These are phyloP conservation scores for Dryadomyces sulphureus DNA, from an alignment of 2,329 filamentous ascomycete species.

Conservation along the genomic window DNA sequence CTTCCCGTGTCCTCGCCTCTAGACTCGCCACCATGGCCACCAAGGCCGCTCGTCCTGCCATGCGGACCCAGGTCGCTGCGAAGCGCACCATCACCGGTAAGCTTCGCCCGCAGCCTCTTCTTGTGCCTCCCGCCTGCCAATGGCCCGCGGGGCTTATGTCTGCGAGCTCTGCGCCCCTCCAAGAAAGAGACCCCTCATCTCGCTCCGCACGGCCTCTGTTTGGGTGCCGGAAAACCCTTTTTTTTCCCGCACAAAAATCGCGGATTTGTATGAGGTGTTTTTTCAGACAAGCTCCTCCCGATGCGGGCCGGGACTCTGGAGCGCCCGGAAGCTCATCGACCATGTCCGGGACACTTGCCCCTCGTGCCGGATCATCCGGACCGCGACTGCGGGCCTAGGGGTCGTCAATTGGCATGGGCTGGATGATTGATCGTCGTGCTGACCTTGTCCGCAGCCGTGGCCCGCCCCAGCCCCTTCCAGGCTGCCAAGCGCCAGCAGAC, in stretches of 20 bases:
- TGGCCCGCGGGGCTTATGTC: too few species aligned
- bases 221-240: neutral
- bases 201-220: neutral
- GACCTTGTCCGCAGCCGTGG: constrained; percentile 29
- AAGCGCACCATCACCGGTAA: constrained; percentile 67
- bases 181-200: too few species aligned
- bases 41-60: constrained; percentile 65
- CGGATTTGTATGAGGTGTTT: constrained; percentile 3
- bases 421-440: constrained; percentile 4
- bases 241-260: neutral
- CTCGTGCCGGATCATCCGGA: constrained; percentile 4
- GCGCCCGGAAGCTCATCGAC: too few species aligned
- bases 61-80: constrained; percentile 50
- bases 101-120: constrained; percentile 16
- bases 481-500: constrained; percentile 62
- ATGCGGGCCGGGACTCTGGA: too few species aligned
- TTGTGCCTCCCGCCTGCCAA: neutral
- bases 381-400: neutral
- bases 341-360: neutral
- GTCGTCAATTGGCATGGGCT: neutral
- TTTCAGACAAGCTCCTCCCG: constrained; percentile 2
- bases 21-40: constrained; percentile 63
- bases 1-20: constrained; percentile 63
- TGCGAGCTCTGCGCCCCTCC: too few species aligned
- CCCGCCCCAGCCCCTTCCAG: constrained; percentile 49